Evolutionary conservation across 1,139 yeast species (phyloP).

Genomic region (Taphrina deformans): DNA sequence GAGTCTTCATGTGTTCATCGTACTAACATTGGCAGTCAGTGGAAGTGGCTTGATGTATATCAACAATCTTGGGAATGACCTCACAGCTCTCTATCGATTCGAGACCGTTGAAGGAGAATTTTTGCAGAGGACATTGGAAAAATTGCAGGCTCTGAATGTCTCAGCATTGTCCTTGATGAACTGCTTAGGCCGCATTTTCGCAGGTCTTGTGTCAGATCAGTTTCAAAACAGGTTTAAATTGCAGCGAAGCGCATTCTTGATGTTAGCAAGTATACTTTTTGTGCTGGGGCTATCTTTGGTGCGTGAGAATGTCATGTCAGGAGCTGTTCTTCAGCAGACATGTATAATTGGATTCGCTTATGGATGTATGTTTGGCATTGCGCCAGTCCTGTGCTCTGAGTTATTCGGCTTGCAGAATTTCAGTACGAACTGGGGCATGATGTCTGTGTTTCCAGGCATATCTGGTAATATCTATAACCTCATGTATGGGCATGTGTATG

Average conservation of each 20-base stretch:
- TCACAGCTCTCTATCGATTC: conserved; percentile 18
- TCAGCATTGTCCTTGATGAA: conserved; percentile 67
- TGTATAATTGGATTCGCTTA: conserved; percentile 69
- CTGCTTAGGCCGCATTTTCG: conserved; percentile 64
- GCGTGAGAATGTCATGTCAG: conserved; percentile 44
- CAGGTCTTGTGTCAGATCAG: conserved; percentile 69
- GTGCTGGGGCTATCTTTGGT: conserved; percentile 48
- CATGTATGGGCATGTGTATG: conserved; percentile 47
- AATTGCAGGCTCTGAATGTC: conserved; percentile 68
- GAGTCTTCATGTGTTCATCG: neutral
- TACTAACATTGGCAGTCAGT: conserved; percentile 47
- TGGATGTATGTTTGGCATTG: conserved; percentile 77
- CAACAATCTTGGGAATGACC: conserved; percentile 29
- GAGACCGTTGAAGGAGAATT: neutral
- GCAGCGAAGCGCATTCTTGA: conserved; percentile 69
- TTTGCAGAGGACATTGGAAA: conserved; percentile 41
- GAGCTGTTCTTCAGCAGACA: conserved; percentile 56
- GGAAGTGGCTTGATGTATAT: conserved; percentile 76
- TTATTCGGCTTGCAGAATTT: conserved; percentile 70
- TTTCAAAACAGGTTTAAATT: conserved; percentile 54
- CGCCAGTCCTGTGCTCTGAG: conserved; percentile 78
- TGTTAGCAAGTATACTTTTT: conserved; percentile 53
- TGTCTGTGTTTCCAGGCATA: conserved; percentile 46
- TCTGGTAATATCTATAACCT: conserved; percentile 46
- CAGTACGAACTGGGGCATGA: conserved; percentile 78